Evolutionary conservation across 352 stramenopile genomes (phyloP), one percentile per base, ranked within the genome.

Genomic region (Chrysophaeum taylorii): DNA sequence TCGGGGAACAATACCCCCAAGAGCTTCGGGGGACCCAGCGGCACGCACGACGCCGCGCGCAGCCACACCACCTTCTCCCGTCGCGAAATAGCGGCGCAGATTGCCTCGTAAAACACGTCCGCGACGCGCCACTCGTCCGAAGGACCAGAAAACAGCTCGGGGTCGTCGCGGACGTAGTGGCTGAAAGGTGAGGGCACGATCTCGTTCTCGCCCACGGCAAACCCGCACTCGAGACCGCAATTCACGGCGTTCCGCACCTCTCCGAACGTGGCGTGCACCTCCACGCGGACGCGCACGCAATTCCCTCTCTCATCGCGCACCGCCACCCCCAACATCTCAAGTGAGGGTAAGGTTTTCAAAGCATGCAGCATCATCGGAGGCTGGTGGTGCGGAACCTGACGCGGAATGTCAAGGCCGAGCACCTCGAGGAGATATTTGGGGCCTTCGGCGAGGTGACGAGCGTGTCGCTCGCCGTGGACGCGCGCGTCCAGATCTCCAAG

Each of bases 241-340:
- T 66, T 66, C 2, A 66, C 57, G 15, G 31, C 57, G 57, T 66
- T 66, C 33, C 57, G 57, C 57, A 66, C 12, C 2, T 21, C 31
- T 21, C 57, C 57, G 35, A 66, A 41, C 1, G 33, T 42, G 33
- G 16, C 18, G 14, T 42, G 33, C 14, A 45, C 33, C 9, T 2
- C 4, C 31, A 33, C 27, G 14, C 16, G 1, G 2, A 66, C 57
- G 1, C 23, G 33, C 16, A 66, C 15, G 9, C 7, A 14, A 36
- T 66, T 66, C 14, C 33, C 2, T 2, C 14, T 5, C 2, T 45
- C 2, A 36, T 66, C 57, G 16, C 12, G 9, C 9, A 45, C 33
- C 1, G 23, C 31, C 14, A 66, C 31, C n/a, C n/a, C n/a, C n/a
- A n/a, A n/a, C n/a, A n/a, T n/a, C n/a, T n/a, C n/a, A n/a, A n/a